Percentiles rank a stretch among this genome's conserved stretches.
Conservation (phyloP, 2,329 filamentous ascomycete genomes). For the Ceratocystis ficicola region DNA sequence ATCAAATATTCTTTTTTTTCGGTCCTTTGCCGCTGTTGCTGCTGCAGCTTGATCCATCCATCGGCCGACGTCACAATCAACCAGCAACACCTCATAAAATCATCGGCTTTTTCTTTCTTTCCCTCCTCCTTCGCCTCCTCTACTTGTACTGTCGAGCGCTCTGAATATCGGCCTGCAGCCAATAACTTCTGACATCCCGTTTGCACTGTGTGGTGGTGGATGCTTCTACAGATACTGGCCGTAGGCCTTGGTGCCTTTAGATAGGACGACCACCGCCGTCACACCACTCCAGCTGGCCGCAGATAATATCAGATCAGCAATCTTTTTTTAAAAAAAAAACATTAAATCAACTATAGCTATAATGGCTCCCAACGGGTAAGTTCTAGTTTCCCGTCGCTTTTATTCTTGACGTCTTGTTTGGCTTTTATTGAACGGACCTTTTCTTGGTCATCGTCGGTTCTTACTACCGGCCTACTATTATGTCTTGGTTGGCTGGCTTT, state of each 20-base stretch:
- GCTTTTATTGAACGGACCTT: neutral
- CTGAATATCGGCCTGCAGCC: neutral
- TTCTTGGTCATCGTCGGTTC: neutral
- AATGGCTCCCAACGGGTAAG: constrained; percentile 18
- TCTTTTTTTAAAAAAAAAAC: neutral
- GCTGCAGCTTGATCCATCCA: neutral
- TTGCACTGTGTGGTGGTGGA: neutral
- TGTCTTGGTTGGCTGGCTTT: neutral
- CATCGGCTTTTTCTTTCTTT: neutral
- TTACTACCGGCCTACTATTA: constrained; percentile 3
- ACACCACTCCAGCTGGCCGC: neutral
- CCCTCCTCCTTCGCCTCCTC: neutral
- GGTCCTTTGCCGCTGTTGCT: neutral
- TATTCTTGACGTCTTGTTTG: neutral
- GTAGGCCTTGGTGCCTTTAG: constrained; percentile 11
- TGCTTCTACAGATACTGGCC: neutral
- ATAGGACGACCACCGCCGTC: neutral
- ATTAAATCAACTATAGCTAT: neutral
- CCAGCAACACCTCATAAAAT: neutral
- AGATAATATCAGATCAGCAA: neutral
- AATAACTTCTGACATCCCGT: neutral
- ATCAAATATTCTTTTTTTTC: constrained; percentile 1
- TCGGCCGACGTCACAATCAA: constrained; percentile 3
- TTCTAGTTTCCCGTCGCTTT: neutral
- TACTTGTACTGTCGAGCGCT: neutral